Conservation (phyloP, 2,329 filamentous ascomycete species). For the Rhynchosporium secalis region DNA sequence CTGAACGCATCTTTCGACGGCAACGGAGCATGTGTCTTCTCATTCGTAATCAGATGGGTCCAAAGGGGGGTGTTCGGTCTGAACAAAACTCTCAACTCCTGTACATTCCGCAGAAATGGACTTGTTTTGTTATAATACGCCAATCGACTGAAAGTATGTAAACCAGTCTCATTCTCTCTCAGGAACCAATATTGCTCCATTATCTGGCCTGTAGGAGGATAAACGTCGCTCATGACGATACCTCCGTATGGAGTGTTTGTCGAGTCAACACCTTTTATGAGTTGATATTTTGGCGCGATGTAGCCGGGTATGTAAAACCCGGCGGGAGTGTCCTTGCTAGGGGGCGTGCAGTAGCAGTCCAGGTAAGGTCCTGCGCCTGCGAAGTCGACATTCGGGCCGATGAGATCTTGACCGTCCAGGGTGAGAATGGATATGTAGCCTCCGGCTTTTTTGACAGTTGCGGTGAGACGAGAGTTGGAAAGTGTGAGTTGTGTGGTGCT, state of each 20-base stretch:
- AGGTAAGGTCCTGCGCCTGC: slow-evolving; percentile 58
- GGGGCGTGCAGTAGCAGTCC: slow-evolving; percentile 62
- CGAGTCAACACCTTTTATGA: slow-evolving; percentile 53
- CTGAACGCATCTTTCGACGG: slow-evolving; percentile 47
- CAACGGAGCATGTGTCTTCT: slow-evolving; percentile 53
- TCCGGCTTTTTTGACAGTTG: slow-evolving; percentile 45
- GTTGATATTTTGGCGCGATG: slow-evolving; percentile 49
- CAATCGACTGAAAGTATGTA: slow-evolving; percentile 61
- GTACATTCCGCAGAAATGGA: slow-evolving; percentile 57
- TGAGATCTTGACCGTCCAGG: slow-evolving; percentile 53
- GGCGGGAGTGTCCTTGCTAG: slow-evolving; percentile 13
- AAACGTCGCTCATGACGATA: slow-evolving; percentile 59
- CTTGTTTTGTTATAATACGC: slow-evolving; percentile 58
- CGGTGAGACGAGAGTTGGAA: slow-evolving; percentile 47
- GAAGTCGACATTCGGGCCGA: slow-evolving; percentile 48
- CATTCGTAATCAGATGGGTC: slow-evolving; percentile 62
- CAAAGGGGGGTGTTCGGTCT: slow-evolving; percentile 59
- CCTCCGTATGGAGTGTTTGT: slow-evolving; percentile 55
- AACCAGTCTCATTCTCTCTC: slow-evolving; percentile 60
- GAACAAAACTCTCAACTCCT: slow-evolving; percentile 63
- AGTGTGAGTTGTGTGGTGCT: slow-evolving; percentile 41
- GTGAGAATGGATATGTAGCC: slow-evolving; percentile 46
- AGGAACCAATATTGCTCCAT: slow-evolving; percentile 67
- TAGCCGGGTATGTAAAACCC: slow-evolving; percentile 60
- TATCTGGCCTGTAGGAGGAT: slow-evolving; percentile 56